A percentile compares a stretch with the other conserved stretches of the same genome.
Evolutionary conservation across 306 rosid species (phyloP).

Genomic region (Geum urbanum): DNA sequence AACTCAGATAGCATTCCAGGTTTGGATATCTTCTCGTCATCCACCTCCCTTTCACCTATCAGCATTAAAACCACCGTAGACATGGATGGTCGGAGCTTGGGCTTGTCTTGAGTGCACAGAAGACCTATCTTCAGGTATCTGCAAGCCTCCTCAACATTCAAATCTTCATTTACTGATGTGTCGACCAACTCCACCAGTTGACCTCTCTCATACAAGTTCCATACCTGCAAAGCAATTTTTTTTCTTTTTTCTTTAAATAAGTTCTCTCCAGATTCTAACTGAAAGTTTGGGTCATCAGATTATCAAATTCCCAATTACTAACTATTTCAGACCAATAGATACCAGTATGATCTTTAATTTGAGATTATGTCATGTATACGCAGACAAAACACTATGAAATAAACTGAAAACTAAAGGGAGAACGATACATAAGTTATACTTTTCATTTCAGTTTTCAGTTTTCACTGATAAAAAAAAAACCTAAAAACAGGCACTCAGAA

Average conservation of each 20-base stretch:
- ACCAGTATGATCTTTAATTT: not conserved
- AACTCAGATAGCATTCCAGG: conserved; percentile 69
- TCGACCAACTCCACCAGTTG: conserved; percentile 54
- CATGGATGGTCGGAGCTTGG: conserved; percentile 75
- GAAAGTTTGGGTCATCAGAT: not conserved
- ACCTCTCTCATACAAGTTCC: conserved; percentile 53
- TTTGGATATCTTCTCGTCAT: conserved; percentile 40
- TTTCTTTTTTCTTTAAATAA: not conserved
- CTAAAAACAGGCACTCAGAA: not conserved
- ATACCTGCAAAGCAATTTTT: conserved; percentile 48
- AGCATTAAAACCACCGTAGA: conserved; percentile 61
- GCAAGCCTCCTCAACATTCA: conserved; percentile 51
- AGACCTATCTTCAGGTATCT: conserved; percentile 62
- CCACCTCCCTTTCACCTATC: conserved; percentile 44
- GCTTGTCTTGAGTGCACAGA: conserved; percentile 75
- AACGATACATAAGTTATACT: not conserved
- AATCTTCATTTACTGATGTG: conserved; percentile 27
- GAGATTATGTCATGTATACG: not conserved
- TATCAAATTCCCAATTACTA: not conserved
- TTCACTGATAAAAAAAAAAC: not conserved
- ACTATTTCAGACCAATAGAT: not conserved
- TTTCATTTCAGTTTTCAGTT: not conserved
- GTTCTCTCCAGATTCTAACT: not conserved
- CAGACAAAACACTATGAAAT: not conserved
- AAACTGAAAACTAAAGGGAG: not conserved